Conservation (phyloP, 2,329 filamentous ascomycete genomes). For the Dactylellina parvicollis region DNA sequence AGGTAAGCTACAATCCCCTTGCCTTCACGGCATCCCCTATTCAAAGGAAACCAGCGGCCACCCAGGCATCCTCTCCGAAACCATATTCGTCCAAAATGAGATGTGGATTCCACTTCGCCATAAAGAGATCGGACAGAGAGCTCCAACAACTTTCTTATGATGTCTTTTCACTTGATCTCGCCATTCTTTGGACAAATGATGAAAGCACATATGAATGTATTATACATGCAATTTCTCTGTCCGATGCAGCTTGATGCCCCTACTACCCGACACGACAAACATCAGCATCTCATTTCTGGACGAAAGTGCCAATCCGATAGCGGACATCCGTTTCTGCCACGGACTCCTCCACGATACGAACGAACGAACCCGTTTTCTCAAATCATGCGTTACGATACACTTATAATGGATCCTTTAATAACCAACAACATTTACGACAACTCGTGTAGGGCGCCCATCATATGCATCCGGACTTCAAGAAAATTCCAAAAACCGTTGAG, state of each 20-base stretch:
- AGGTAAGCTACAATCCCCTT: constrained; percentile 76
- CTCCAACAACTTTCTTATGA: constrained; percentile 54
- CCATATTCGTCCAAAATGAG: constrained; percentile 24
- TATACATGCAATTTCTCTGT: constrained; percentile 43
- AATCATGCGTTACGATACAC: constrained; percentile 50
- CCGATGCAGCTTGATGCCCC: constrained; percentile 51
- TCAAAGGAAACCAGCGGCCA: constrained; percentile 3
- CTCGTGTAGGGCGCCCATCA: constrained; percentile 84
- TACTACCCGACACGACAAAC: constrained; percentile 21
- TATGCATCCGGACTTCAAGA: constrained; percentile 96
- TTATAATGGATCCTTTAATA: constrained; percentile 55
- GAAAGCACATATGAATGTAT: background rate
- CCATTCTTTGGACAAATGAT: constrained; percentile 6
- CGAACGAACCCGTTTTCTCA: constrained; percentile 19
- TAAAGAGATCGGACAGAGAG: constrained; percentile 50
- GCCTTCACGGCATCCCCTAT: background rate
- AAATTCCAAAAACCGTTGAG: constrained; percentile 94
- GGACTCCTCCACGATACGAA: background rate
- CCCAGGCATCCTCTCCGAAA: constrained; percentile 13
- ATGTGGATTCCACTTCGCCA: constrained; percentile 21
- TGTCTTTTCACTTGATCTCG: constrained; percentile 22
- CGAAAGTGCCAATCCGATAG: background rate
- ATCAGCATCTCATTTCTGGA: constrained; percentile 29
- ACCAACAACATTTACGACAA: constrained; percentile 30
- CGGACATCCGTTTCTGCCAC: background rate